Evolutionary conservation across 129 eudicot genomes (phyloP).

Genomic region (Solidago caesia): DNA sequence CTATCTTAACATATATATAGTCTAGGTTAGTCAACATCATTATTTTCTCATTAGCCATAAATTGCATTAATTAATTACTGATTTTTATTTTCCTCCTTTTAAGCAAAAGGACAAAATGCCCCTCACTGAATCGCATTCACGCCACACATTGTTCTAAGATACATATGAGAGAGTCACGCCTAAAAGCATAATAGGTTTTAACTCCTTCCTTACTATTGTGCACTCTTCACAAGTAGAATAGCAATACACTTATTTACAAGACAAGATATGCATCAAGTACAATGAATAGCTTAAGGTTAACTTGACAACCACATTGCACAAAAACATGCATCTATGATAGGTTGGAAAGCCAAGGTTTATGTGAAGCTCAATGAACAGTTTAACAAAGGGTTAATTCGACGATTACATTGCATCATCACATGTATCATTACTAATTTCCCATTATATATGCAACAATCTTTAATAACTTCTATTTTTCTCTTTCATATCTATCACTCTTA

Average conservation of each 20-base stretch:
- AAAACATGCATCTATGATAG: not conserved
- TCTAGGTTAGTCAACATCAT: conserved; percentile 18
- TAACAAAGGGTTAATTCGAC: not conserved
- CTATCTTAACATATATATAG: not conserved
- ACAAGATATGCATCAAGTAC: not conserved
- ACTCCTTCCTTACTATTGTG: not conserved
- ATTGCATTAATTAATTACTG: not conserved
- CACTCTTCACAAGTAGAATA: not conserved
- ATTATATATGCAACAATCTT: not conserved
- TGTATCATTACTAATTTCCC: not conserved
- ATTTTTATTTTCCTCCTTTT: not conserved
- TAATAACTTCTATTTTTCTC: not conserved
- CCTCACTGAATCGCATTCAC: not conserved
- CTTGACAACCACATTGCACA: not conserved
- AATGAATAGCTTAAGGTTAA: not conserved
- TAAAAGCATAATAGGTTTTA: not conserved
- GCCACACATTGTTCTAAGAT: no score
- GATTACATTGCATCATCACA: not conserved
- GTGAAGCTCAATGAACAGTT: not conserved
- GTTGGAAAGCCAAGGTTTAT: not conserved
- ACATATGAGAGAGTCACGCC: not conserved
- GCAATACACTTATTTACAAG: not conserved
- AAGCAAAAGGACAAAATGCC: conserved; percentile 31
- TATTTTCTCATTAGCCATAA: conserved; percentile 15
- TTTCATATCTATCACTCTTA: not conserved